Conservation (phyloP, 192 early-diverging fungal species). For the Spizellomyces sp. region DNA sequence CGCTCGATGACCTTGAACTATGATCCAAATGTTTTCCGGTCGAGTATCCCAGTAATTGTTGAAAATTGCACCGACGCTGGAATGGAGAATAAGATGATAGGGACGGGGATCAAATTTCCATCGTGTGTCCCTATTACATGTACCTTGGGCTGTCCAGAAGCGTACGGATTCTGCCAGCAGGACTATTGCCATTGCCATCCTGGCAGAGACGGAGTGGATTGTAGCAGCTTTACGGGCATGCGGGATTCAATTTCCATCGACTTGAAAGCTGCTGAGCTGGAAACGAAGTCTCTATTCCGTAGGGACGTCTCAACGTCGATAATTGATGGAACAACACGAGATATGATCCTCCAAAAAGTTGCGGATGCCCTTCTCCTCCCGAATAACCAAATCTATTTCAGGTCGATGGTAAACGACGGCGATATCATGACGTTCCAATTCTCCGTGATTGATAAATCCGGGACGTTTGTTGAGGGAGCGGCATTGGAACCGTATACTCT, state of each 20-base stretch:
- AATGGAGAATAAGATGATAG: neutral
- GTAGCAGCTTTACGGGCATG: too few species aligned
- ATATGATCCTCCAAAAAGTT: neutral
- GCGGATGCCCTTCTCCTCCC: neutral
- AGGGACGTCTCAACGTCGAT: too few species aligned
- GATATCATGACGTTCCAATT: constrained; percentile 1
- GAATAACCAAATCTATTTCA: neutral
- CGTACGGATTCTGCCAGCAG: neutral
- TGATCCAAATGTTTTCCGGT: neutral
- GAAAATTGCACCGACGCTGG: neutral
- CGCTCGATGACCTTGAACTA: neutral
- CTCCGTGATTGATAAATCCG: constrained; percentile 1
- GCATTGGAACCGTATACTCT: neutral
- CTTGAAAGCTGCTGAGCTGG: too few species aligned
- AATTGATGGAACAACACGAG: too few species aligned
- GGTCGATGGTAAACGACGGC: neutral
- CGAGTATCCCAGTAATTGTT: neutral
- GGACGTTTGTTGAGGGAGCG: constrained; percentile 2
- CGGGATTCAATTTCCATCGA: too few species aligned
- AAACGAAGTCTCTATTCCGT: too few species aligned
- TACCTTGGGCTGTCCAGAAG: neutral
- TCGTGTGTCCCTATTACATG: neutral
- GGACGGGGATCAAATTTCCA: neutral
- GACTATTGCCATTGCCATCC: neutral
- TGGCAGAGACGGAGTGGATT: too few species aligned